Evolutionary conservation across 345 rosid species (phyloP).

Genomic region (Sonneratia alba): DNA sequence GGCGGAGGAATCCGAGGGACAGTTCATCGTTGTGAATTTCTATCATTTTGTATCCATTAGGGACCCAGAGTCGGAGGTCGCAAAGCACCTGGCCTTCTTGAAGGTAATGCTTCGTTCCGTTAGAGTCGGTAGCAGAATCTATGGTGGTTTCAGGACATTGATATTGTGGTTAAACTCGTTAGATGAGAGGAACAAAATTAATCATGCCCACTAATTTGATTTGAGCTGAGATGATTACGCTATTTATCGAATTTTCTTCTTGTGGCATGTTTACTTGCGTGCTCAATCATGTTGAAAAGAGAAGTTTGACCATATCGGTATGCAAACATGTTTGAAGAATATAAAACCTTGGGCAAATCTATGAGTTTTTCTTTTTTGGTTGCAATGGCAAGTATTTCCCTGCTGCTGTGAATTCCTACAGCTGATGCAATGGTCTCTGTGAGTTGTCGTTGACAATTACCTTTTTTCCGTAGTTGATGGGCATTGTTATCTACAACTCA

Average conservation of each 20-base stretch:
- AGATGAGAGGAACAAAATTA: no score
- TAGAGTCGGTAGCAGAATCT: neutral
- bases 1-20: no score
- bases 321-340: no score
- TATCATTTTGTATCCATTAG: slow-evolving; percentile 26
- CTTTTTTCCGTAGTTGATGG: neutral
- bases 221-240: no score
- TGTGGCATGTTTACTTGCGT: no score
- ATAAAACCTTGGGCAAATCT: neutral
- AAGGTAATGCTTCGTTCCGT: slow-evolving; percentile 27
- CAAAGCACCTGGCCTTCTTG: slow-evolving; percentile 55
- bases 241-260: no score
- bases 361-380: neutral
- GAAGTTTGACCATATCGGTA: no score
- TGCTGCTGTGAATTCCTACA: neutral
- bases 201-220: no score
- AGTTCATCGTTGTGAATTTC: slow-evolving; percentile 8
- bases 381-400: neutral
- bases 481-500: neutral
- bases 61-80: slow-evolving; percentile 55
- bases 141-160: neutral
- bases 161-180: neutral
- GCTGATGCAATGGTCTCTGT: neutral
- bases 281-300: no score
- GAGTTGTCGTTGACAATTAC: neutral